A percentile compares a stretch with the other conserved stretches of the same genome.
phyloP scores from a whole-genome alignment of 192 early-diverging fungal genomes.

The Backusella liffmaniae region DNA sequence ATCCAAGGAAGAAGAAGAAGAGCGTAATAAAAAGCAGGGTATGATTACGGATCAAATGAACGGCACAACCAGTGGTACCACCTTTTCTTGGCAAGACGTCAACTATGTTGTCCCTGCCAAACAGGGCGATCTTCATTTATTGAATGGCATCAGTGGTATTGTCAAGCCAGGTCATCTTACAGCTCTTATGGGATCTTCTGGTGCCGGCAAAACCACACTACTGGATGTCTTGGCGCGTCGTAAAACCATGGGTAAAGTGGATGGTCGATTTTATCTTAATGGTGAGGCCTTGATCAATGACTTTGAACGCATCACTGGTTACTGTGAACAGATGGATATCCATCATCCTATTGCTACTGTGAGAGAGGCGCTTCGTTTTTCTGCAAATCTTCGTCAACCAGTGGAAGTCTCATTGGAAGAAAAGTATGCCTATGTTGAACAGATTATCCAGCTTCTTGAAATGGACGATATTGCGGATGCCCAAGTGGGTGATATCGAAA shows the following conservation, averaged over 20 bases:
- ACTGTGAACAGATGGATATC: slow-evolving; percentile 85
- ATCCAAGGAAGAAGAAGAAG: slow-evolving; percentile 26
- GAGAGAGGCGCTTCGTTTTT: slow-evolving; percentile 74
- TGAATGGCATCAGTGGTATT: slow-evolving; percentile 67
- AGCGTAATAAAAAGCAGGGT: slow-evolving; percentile 32
- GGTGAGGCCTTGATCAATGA: slow-evolving; percentile 55
- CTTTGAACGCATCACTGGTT: slow-evolving; percentile 72
- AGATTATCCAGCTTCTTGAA: slow-evolving; percentile 72
- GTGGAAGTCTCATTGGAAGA: slow-evolving; percentile 56
- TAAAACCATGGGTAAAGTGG: slow-evolving; percentile 66
- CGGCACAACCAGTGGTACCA: slow-evolving; percentile 37
- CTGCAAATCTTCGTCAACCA: slow-evolving; percentile 73
- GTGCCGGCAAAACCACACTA: slow-evolving; percentile 76
- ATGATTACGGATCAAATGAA: slow-evolving; percentile 34
- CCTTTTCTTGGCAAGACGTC: slow-evolving; percentile 63
- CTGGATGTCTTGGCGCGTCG: slow-evolving; percentile 72
- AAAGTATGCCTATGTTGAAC: slow-evolving; percentile 71
- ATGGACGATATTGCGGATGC: slow-evolving; percentile 71
- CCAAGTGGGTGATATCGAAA: slow-evolving; percentile 68
- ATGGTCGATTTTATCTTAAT: slow-evolving; percentile 68
- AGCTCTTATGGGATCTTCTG: slow-evolving; percentile 78
- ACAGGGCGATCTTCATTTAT: slow-evolving; percentile 58
- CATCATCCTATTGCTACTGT: slow-evolving; percentile 75
- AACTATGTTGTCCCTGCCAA: slow-evolving; percentile 70
- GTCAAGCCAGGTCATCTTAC: slow-evolving; percentile 70